Evolutionary conservation across 305 asterid species (phyloP).

Genomic region (Rubia balearica): DNA sequence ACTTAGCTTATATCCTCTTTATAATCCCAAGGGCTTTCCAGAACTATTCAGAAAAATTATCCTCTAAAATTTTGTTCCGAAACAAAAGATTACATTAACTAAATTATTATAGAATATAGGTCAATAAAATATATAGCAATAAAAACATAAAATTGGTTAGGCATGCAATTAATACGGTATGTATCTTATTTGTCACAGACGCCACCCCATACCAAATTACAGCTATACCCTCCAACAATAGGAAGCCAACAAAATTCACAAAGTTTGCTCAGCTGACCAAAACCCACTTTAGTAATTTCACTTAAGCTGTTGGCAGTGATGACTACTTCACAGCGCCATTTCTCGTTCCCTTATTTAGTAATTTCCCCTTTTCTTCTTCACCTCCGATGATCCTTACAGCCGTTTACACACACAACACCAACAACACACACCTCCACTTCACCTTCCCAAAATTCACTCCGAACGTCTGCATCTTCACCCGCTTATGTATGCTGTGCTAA

Average conservation of each 20-base stretch:
- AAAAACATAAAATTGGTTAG: not conserved
- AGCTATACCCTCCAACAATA: not conserved
- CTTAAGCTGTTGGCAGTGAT: not conserved
- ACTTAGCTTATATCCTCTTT: no score
- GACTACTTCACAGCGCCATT: not conserved
- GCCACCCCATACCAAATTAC: not conserved
- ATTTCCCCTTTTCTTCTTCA: not conserved
- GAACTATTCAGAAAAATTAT: not conserved
- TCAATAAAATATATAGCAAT: not conserved
- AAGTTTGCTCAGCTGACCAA: not conserved
- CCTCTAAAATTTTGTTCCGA: not conserved
- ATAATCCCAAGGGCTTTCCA: not conserved
- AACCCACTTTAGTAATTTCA: not conserved
- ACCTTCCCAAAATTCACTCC: not conserved
- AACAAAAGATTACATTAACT: not conserved
- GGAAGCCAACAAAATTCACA: no score
- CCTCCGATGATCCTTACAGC: not conserved
- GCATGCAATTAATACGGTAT: not conserved
- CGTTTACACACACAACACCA: not conserved
- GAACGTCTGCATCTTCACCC: not conserved
- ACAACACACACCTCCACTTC: not conserved
- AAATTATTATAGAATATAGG: not conserved
- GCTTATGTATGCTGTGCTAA: not conserved
- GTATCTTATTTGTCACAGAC: not conserved
- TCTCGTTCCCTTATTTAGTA: not conserved